Evolutionary conservation across 768 basidiomycete genomes (phyloP), one percentile per base, ranked within the genome.

Genomic region (Tulasnella sp.): DNA sequence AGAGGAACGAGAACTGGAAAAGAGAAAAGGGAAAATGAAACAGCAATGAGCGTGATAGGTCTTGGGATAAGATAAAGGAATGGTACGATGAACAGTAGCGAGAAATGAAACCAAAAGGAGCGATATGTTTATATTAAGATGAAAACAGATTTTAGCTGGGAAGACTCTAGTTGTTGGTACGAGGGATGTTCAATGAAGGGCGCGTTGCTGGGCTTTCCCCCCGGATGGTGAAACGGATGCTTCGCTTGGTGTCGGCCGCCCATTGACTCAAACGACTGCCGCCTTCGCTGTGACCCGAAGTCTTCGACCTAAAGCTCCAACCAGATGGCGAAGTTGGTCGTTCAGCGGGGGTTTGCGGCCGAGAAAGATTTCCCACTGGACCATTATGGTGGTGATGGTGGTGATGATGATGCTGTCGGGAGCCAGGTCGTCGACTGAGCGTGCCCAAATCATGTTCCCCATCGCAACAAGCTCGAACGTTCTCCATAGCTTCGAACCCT

Each of bases 391-490:
- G 37, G 64, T 89, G 88, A 45, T 90, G 88, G 36, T 89, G 89
- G 68, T 90, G 90, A 36, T 89, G 89, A 67, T 90, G 90, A 73
- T 89, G 88, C 19, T 87, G 86, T 45, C 78, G 79, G 71, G 77
- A 77, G 29, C 72, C 75, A 22, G 76, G 38, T 85, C 87, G 45
- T 86, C 84, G 54, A 8, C 75, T 74, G 52, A 81, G 74, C 77
- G 87, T 88, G 0, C 93, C 93, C 22, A 96, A 93, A 0, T 93
- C 94, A 82, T 96, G 94, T 72, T 89, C 86, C 25, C 93, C 93
- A 81, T 94, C 93, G 80, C 93, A 95, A 82, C 93, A 95, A 0
- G 92, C 95, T 34, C 97, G 88, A 29, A 98, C 96, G 80, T 99
- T 98, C 85, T 98, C 96, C 74, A 99, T 83, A 0, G 95, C 96